Percentiles rank a stretch among this genome's conserved stretches.
These are phyloP conservation scores for Stevia rebaudiana DNA, from an alignment of 140 eudicot genomes.

Conservation along the genomic window DNA sequence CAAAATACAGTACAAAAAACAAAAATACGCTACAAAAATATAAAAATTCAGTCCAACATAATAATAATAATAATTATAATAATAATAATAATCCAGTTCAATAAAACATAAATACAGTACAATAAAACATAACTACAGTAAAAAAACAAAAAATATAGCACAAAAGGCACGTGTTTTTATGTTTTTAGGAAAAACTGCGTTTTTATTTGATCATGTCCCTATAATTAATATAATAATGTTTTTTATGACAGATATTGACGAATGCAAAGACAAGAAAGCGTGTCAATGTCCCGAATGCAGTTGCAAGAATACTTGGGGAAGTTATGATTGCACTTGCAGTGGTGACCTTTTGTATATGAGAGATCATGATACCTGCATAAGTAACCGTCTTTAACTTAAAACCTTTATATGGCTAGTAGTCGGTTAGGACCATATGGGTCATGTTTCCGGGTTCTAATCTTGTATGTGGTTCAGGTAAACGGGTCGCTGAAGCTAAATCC, in stretches of 20 bases:
- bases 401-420: not conserved
- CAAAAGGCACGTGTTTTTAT: too few species aligned
- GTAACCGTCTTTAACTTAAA: slow-evolving; percentile 33
- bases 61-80: too few species aligned
- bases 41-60: too few species aligned
- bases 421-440: not conserved
- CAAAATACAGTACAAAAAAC: too few species aligned
- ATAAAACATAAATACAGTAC: too few species aligned
- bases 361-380: slow-evolving; percentile 97
- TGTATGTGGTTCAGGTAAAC: slow-evolving; percentile 52
- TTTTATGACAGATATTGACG: slow-evolving; percentile 72
- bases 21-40: too few species aligned
- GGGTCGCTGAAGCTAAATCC: slow-evolving; percentile 56
- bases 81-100: too few species aligned
- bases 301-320: slow-evolving; percentile 96
- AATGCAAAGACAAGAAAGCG: slow-evolving; percentile 77
- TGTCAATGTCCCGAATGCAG: slow-evolving; percentile 93
- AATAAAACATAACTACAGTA: too few species aligned
- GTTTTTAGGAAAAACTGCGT: too few species aligned
- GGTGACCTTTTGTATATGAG: slow-evolving; percentile 72
- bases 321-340: slow-evolving; percentile 75
- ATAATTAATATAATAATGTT: too few species aligned
- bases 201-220: too few species aligned
- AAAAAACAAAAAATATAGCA: too few species aligned
- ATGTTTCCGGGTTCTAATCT: slow-evolving; percentile 8